Conservation (phyloP, 2,329 filamentous ascomycete species). For the Emericellopsis cladophorae region DNA sequence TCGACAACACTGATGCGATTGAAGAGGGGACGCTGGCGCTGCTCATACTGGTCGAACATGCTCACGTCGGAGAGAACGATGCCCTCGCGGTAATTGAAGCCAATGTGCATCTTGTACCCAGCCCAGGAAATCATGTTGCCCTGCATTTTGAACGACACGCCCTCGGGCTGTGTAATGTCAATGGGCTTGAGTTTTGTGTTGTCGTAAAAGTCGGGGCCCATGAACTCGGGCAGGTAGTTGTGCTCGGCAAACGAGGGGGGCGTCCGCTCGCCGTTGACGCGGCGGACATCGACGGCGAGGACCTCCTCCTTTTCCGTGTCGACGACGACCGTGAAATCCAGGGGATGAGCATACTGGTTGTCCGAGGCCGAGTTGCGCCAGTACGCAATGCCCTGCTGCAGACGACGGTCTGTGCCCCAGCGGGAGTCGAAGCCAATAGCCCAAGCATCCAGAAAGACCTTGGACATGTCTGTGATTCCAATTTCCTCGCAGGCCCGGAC, state of each 20-base stretch:
- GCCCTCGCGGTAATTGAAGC: constrained; percentile 60
- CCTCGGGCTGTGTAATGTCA: constrained; percentile 25
- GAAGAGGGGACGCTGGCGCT: constrained; percentile 42
- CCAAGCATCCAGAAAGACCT: constrained; percentile 77
- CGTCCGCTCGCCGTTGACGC: constrained; percentile 32
- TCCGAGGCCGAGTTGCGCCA: constrained; percentile 63
- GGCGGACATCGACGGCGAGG: constrained; percentile 27
- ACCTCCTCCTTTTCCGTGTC: constrained; percentile 35
- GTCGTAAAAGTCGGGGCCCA: constrained; percentile 13
- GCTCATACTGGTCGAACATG: constrained; percentile 39
- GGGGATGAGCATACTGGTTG: constrained; percentile 45
- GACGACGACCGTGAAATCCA: constrained; percentile 31
- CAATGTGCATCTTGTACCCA: constrained; percentile 59
- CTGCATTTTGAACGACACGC: constrained; percentile 30
- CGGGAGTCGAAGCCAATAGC: constrained; percentile 74
- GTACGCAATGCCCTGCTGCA: constrained; percentile 76
- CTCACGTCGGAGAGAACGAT: constrained; percentile 56
- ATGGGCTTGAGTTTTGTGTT: constrained; percentile 18
- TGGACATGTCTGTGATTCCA: constrained; percentile 71
- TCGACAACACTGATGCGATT: constrained; percentile 57
- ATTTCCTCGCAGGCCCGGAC: constrained; percentile 65
- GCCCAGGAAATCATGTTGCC: constrained; percentile 42
- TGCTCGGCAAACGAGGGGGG: constrained; percentile 24
- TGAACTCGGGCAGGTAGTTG: constrained; percentile 23
- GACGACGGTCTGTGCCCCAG: constrained; percentile 56